Conservation (phyloP, 495 filamentous ascomycete species). For the Hypoxylon rickii region DNA sequence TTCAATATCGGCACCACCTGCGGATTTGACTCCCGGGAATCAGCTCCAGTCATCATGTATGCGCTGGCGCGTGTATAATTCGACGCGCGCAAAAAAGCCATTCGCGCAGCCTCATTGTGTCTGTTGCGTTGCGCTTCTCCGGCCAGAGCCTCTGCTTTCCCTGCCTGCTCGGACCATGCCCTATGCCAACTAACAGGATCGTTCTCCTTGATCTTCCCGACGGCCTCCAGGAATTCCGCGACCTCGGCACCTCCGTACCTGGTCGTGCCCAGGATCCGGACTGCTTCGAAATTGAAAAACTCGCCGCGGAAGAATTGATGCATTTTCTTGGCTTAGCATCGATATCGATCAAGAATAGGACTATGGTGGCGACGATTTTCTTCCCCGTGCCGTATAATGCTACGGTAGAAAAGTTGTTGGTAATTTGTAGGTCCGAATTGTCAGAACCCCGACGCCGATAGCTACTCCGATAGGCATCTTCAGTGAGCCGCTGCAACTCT, state of each 20-base stretch:
- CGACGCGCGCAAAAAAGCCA: slow-evolving; percentile 43
- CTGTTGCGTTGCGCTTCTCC: slow-evolving; percentile 35
- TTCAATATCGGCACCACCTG: neutral
- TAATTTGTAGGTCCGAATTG: too few relatives aligned
- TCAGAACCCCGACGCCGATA: too few relatives aligned
- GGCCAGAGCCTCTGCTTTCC: slow-evolving; percentile 40
- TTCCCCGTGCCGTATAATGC: too few relatives aligned
- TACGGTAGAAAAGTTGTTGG: too few relatives aligned
- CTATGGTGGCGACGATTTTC: too few relatives aligned
- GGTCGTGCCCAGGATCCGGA: slow-evolving; percentile 48
- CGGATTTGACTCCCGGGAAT: neutral
- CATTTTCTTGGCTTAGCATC: too few relatives aligned
- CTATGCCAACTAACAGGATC: slow-evolving; percentile 49
- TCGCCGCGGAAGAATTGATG: neutral
- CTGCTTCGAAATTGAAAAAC: slow-evolving; percentile 55
- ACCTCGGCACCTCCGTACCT: slow-evolving; percentile 46
- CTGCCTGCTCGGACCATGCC: slow-evolving; percentile 38
- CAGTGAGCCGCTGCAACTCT: too few relatives aligned
- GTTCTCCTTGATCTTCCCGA: slow-evolving; percentile 41
- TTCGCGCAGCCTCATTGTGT: slow-evolving; percentile 30
- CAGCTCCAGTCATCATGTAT: slow-evolving; percentile 39
- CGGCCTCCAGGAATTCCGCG: slow-evolving; percentile 48
- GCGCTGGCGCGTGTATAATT: slow-evolving; percentile 49
- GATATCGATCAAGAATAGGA: too few relatives aligned
- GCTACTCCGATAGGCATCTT: too few relatives aligned